Evolutionary conservation across 2,329 filamentous ascomycete genomes (phyloP).

Genomic region (Pestalotiopsis sp.): DNA sequence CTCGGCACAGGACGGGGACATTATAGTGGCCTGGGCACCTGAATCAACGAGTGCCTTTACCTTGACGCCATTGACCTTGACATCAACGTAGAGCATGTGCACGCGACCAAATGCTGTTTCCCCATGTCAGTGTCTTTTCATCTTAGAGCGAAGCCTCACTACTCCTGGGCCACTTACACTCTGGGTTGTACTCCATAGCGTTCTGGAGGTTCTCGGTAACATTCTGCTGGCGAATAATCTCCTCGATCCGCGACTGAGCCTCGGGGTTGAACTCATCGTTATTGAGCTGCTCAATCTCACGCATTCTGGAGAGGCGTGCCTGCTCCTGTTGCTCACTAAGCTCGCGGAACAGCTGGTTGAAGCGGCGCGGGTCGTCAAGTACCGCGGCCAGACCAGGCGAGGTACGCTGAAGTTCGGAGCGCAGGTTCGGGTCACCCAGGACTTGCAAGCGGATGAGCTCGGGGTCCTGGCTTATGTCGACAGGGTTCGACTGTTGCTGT

Average conservation of each 20-base stretch:
- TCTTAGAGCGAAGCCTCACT: not conserved
- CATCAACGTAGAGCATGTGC: conserved; percentile 94
- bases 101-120: conserved; percentile 84
- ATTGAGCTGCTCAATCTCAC: conserved; percentile 83
- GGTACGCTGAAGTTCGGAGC: conserved; percentile 70
- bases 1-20: conserved; percentile 92
- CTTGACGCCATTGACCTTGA: conserved; percentile 89
- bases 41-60: conserved; percentile 98
- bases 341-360: conserved; percentile 71
- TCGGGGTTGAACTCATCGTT: conserved; percentile 94
- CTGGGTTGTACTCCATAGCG: conserved; percentile 95
- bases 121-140: not conserved
- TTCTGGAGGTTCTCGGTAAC: conserved; percentile 96
- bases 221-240: conserved; percentile 93
- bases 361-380: conserved; percentile 75
- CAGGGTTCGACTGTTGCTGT: conserved; percentile 30
- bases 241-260: conserved; percentile 88
- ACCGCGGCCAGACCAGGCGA: conserved; percentile 78
- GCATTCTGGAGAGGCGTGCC: conserved; percentile 75
- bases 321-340: conserved; percentile 72
- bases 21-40: conserved; percentile 96
- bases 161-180: conserved; percentile 64
- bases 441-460: conserved; percentile 84
- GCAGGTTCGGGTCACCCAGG: conserved; percentile 74
- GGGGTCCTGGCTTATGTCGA: conserved; percentile 59